A percentile compares a stretch with the other conserved stretches of the same genome.
Evolutionary conservation across 164 flowering plant species (phyloP).

Genomic region (Saururus chinensis): DNA sequence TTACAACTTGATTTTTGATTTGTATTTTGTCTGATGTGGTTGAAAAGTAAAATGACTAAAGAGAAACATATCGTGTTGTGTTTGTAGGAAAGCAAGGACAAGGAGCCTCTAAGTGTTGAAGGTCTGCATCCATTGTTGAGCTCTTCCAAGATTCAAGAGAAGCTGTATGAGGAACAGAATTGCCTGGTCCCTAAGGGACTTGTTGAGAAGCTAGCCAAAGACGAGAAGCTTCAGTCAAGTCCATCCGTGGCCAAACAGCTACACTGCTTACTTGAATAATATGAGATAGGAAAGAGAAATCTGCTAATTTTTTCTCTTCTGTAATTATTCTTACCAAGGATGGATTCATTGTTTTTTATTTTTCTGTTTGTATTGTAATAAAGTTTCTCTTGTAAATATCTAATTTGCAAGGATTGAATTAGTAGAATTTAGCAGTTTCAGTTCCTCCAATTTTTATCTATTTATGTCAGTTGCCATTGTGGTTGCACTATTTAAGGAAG

Average conservation of each 20-base stretch:
- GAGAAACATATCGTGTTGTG: no score
- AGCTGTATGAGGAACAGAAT: slow-evolving; percentile 41
- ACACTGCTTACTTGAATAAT: background rate
- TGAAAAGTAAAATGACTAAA: no score
- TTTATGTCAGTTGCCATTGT: no score
- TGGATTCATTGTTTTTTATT: no score
- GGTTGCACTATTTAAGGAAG: no score
- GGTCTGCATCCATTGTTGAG: slow-evolving; percentile 21
- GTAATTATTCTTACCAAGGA: no score
- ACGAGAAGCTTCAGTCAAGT: slow-evolving; percentile 12
- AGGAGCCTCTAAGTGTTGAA: background rate
- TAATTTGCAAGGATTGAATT: slow-evolving; percentile 4
- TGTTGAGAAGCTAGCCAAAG: slow-evolving; percentile 18
- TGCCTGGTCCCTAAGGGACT: slow-evolving; percentile 41
- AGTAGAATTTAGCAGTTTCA: background rate
- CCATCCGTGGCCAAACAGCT: slow-evolving; percentile 10
- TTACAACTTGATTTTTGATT: background rate
- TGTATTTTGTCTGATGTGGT: background rate
- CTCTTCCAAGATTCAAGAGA: slow-evolving; percentile 50
- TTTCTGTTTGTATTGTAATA: no score
- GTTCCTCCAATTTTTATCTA: background rate
- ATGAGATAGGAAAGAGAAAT: background rate
- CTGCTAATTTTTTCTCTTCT: background rate
- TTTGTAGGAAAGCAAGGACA: slow-evolving; percentile 18
- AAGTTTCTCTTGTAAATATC: slow-evolving; percentile 4